These are phyloP conservation scores for Coleophoma eucalyptorum DNA, from an alignment of 2,329 filamentous ascomycete species.

Conservation along the genomic window DNA sequence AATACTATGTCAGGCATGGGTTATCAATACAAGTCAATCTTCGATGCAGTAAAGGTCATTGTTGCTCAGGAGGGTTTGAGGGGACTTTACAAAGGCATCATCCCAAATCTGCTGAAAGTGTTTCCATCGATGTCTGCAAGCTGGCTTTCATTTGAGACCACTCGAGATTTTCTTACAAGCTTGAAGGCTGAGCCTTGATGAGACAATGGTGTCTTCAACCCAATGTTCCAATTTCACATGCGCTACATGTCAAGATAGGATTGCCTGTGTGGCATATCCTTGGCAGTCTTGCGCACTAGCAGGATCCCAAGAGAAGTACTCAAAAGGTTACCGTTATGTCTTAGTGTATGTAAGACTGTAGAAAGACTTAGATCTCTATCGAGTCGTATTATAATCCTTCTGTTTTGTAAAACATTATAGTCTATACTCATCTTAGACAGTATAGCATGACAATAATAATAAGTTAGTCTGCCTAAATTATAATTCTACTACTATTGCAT, in stretches of 20 bases:
- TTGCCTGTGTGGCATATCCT: no score
- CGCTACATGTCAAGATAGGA: no score
- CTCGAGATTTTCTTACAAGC: slow-evolving; percentile 76
- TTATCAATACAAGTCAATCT: slow-evolving; percentile 86
- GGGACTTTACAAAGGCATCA: slow-evolving; percentile 93
- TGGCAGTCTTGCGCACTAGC: no score
- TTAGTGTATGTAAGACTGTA: slow-evolving; percentile 20
- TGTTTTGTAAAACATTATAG: no score
- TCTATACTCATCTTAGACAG: no score
- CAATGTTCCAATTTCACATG: no score
- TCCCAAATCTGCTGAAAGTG: slow-evolving; percentile 93
- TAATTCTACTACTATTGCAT: background rate
- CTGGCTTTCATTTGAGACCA: slow-evolving; percentile 96
- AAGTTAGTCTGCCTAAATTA: background rate
- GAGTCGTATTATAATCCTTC: slow-evolving; percentile 3
- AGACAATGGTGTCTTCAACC: no score
- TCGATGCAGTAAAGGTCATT: slow-evolving; percentile 80
- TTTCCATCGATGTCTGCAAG: slow-evolving; percentile 98
- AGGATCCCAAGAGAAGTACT: slow-evolving; percentile 9
- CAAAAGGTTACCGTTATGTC: slow-evolving; percentile 20
- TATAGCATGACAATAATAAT: background rate
- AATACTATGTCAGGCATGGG: slow-evolving; percentile 99
- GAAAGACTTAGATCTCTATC: slow-evolving; percentile 22
- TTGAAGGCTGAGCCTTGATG: slow-evolving; percentile 40
- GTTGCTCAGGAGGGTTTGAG: slow-evolving; percentile 76